phyloP scores from a whole-genome alignment of 2,329 filamentous ascomycete species.

The Lojkania enalia region DNA sequence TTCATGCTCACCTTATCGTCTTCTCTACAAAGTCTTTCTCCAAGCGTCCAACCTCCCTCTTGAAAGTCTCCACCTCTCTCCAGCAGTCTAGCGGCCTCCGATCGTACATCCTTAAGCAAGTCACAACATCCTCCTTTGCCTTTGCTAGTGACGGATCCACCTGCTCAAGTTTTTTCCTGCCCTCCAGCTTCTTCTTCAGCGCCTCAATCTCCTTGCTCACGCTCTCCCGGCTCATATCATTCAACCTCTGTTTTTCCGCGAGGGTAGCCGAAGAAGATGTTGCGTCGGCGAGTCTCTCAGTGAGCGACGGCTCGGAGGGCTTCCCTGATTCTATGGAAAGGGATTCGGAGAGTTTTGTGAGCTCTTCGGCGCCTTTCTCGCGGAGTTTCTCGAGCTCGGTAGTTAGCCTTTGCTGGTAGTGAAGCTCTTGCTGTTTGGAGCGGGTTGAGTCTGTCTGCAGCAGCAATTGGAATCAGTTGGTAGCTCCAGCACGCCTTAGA shows the following conservation, averaged over 20 bases:
- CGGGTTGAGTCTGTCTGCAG: conserved; percentile 84
- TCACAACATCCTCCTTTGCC: conserved; percentile 75
- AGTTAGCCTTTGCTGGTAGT: conserved; percentile 84
- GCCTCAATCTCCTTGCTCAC: conserved; percentile 62
- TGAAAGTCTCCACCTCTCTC: conserved; percentile 89
- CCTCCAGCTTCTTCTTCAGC: conserved; percentile 54
- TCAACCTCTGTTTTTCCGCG: conserved; percentile 48
- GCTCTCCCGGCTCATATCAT: conserved; percentile 55
- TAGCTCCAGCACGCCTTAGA: not conserved
- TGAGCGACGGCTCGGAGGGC: conserved; percentile 38
- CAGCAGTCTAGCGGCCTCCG: conserved; percentile 90
- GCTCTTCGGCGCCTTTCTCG: conserved; percentile 68
- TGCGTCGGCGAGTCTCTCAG: conserved; percentile 42
- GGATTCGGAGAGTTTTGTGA: conserved; percentile 69
- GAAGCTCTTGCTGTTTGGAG: conserved; percentile 78
- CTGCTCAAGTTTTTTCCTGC: conserved; percentile 61
- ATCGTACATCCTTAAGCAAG: conserved; percentile 82
- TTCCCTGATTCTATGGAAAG: conserved; percentile 53
- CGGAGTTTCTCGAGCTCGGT: conserved; percentile 81
- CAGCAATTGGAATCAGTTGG: conserved; percentile 11
- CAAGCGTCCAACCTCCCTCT: conserved; percentile 81
- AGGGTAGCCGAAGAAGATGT: conserved; percentile 41
- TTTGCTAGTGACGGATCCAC: conserved; percentile 72
- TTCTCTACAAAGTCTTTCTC: conserved; percentile 88
- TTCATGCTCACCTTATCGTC: conserved; percentile 57